Conservation (phyloP, 345 rosid species). For the Bruguiera sexangula region DNA sequence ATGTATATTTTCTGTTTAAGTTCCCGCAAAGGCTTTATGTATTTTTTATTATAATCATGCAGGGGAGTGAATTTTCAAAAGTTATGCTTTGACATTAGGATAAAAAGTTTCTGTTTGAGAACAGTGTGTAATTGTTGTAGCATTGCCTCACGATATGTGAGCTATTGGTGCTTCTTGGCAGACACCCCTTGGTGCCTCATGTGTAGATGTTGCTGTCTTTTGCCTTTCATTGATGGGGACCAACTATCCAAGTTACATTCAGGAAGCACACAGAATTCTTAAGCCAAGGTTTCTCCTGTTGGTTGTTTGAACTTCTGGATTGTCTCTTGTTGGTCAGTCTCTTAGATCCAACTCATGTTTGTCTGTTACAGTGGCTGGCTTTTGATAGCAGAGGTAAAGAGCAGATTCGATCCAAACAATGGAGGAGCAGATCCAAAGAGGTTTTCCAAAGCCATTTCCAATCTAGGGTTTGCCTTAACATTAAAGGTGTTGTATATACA, state of each 20-base stretch:
- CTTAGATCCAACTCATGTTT: background rate
- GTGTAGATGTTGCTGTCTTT: conserved; percentile 80
- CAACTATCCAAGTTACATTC: conserved; percentile 67
- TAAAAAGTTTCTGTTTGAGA: background rate
- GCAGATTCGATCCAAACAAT: conserved; percentile 85
- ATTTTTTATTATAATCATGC: background rate
- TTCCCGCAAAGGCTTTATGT: background rate
- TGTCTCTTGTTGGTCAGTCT: background rate
- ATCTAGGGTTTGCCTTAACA: conserved; percentile 62
- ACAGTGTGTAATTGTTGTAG: background rate
- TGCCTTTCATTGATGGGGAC: conserved; percentile 97
- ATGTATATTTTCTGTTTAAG: conserved; percentile 38
- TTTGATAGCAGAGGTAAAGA: conserved; percentile 93
- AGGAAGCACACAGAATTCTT: conserved; percentile 84
- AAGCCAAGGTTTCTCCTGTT: conserved; percentile 59
- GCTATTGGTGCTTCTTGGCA: conserved; percentile 32
- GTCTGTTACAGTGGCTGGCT: conserved; percentile 70
- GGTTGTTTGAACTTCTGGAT: conserved; percentile 8
- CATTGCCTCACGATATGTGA: background rate
- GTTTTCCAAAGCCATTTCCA: conserved; percentile 66
- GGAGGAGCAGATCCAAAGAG: conserved; percentile 84
- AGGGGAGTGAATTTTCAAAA: background rate
- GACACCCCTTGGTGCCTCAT: conserved; percentile 65
- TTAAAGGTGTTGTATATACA: conserved; percentile 40
- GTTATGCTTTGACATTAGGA: background rate